Evolutionary conservation across 2,329 filamentous ascomycete genomes (phyloP), one percentile per base, ranked within the genome.

Genomic region (Elsinoe perseae): DNA sequence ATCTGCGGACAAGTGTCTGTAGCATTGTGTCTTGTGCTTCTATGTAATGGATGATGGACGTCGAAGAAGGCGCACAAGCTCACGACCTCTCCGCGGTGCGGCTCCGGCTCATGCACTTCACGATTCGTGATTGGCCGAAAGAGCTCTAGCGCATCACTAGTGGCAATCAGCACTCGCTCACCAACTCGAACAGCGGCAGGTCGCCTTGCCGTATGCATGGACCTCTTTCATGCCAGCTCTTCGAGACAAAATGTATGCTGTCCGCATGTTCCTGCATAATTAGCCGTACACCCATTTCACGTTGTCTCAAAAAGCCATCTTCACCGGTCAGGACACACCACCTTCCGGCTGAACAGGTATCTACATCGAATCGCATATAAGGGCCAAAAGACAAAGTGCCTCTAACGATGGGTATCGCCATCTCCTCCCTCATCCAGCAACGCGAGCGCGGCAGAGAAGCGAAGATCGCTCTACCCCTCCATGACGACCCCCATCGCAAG

Each of bases 1-100:
- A 52, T 71, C 63, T 20, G 5, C 40, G 40, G 27, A 78, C 62
- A 9, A 36, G 10, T 36, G 78, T 76, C 9, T 74, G 69, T 38
- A 77, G 71, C 75, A 82, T 77, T n/a, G 27, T 52, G 25, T 32
- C 16, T 50, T n/a, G 4, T 10, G 16, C 40, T 44, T n/a, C 4
- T 38, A 38, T 38, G 34, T n/a, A 38, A 25, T 23, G 23, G 40
- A 27, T 9, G 9, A 44, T 44, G 40, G 20, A 36, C 12, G 32
- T 36, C 4, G 32, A 36, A 36, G 32, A 36, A 6, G 32, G 12
- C n/a, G 32, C 32, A 3, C 32, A 36, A 36, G 5, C 32, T 14
- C 32, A 36, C 3, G 12, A 12, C 32, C 10, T 14, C 32, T 36
- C n/a, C 32, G 32, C 32, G 32, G n/a, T 36, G 32, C 32, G 32